Base-by-base conservation (phyloP, 2,329 filamentous ascomycete genomes). In the Claviceps digitariae region DNA sequence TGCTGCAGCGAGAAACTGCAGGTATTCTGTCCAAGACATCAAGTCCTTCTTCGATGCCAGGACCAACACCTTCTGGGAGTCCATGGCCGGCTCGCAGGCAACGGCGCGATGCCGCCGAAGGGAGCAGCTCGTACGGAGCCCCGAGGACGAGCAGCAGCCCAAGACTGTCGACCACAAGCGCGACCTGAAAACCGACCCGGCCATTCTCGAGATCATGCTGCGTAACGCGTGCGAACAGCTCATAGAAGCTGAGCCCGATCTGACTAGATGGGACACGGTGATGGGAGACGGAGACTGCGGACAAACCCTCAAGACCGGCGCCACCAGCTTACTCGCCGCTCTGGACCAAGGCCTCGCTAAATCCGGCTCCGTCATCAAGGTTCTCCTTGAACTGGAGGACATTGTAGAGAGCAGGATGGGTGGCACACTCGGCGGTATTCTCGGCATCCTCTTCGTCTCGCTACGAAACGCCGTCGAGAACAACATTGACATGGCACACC, bases 241-340 rank as follows among this genome's bases (percentile, higher is more conserved):
- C 2, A 69, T 83, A 47, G 69, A 69, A 9, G 79, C 81, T 3
- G 81, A 84, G 63, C 79, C 80, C 0, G 76, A 83, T 54, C 67
- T 84, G 45, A 84, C 82, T 1, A 75, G 69, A 56, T 83, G 77
- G 74, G 80, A 84, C 63, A 81, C 76, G 4, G 64, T 80, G 48
- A 79, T 83, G 74, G 81, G 80, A 38, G 82, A 84, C 59, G 81
- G 81, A 12, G 81, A 84, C 66, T 85, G 81, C 61, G 82, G 82
- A 40, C 79, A 85, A 61, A 79, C 77, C 2, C 69, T 81, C 52
- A 74, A 77, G 66, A 74, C 73, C 0, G 78, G 78, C 0, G 77
- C 77, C 0, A 71, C 63, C 5, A 66, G 66, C 3, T 61, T 79
- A 8, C 61, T 78, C 2, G 77, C 78, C 0, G 74, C 73, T 0